Base-by-base conservation (phyloP, 176 grass and related monocot species). In the Eremochloa ophiuroides region DNA sequence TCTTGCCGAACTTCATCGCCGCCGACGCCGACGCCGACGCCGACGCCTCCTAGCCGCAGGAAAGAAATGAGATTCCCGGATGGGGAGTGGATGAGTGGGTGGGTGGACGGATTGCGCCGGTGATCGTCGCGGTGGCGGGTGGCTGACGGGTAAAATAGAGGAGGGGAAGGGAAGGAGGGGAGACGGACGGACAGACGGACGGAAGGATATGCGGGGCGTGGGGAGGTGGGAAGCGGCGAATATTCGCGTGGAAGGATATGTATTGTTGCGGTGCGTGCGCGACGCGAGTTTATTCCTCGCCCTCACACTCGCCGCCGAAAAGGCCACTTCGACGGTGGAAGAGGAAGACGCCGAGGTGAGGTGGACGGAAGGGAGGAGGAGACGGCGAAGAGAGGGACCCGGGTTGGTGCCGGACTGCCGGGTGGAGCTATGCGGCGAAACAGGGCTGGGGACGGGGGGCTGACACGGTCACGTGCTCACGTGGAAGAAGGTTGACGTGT, bases 1-100 rank as follows among this genome's bases (percentile, higher is more conserved):
- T 98, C 86, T 98, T 98, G 60, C 95, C 95, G 62, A 98, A 98
- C 87, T 98, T 98, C 95, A 98, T 94, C 29, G 14, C 31, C 2
- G 44, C 35, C 10, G 30, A 5, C 55, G n/a, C 8, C 50, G 7
- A 1, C 47, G 46, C 1, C 16, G 41, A 12, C 16, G 64, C 17
- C 37, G 64, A 8, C 37, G 18, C 40, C 69, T 7, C 68, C 40
- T 27, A 30, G 9, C 2, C 43, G 28, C 16, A 17, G 9, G 3
- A 34, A 34, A 73, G 28, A 13, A 51, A 73, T 2, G 17, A 53
- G 46, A 48, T 22, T 51, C 50, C 4, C 71, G 46, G 71, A 8
- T 17, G 28, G 30, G 28, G 16, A 23, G 40, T 28, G 43, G 3
- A 18, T 48, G 39, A 20, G 56, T 20, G 56, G 9, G 14, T 22